These are phyloP conservation scores for Hypoxylon sp. DNA, from an alignment of 2,329 filamentous ascomycete genomes.

Conservation along the genomic window DNA sequence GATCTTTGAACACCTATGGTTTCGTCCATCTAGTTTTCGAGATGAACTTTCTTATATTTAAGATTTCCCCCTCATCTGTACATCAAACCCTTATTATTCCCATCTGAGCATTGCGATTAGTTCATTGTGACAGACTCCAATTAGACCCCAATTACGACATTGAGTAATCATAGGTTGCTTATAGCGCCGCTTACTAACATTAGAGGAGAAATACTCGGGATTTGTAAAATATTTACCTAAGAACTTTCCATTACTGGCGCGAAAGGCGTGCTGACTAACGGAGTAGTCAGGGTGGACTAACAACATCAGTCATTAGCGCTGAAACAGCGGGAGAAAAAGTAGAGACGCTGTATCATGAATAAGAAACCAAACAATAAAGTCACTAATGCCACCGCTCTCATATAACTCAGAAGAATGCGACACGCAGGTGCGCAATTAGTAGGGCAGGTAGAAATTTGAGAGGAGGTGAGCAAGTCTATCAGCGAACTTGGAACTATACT, in stretches of 20 bases:
- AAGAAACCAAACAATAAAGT: background rate
- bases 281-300: background rate
- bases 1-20: background rate
- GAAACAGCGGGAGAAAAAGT: background rate
- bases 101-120: background rate
- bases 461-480: background rate
- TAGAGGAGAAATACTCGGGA: background rate
- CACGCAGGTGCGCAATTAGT: background rate
- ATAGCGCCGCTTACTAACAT: slow-evolving; percentile 19
- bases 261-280: slow-evolving; percentile 9
- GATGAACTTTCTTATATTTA: background rate
- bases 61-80: background rate
- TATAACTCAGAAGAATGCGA: background rate
- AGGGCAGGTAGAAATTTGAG: background rate
- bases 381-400: background rate
- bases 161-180: background rate
- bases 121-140: background rate
- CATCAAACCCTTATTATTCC: background rate
- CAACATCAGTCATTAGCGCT: slow-evolving; percentile 19
- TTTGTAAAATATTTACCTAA: slow-evolving; percentile 10
- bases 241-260: slow-evolving; percentile 4
- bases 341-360: background rate
- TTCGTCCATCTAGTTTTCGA: background rate
- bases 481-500: background rate
- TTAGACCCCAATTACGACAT: slow-evolving; percentile 4